A percentile compares a stretch with the other conserved stretches of the same genome.
These are phyloP conservation scores for Brassica juncea DNA, from an alignment of 345 rosid genomes.

Conservation along the genomic window DNA sequence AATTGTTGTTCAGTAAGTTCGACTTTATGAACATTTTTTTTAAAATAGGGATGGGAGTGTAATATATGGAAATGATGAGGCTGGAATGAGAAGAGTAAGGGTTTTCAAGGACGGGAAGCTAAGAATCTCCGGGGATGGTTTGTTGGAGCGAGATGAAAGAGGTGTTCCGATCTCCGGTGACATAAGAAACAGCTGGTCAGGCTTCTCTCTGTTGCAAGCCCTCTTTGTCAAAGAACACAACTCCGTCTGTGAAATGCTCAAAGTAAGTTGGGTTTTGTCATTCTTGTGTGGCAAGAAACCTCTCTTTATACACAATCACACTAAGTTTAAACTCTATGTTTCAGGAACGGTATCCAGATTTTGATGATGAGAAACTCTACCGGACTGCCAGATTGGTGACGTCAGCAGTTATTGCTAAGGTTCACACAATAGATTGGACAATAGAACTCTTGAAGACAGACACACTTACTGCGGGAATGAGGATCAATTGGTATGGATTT, in stretches of 20 bases:
- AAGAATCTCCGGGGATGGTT: slow-evolving; percentile 53
- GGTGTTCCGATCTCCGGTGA: slow-evolving; percentile 77
- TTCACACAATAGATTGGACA: slow-evolving; percentile 90
- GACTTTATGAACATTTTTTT: neutral
- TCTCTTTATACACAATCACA: neutral
- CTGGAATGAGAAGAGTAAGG: slow-evolving; percentile 67
- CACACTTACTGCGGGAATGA: slow-evolving; percentile 70
- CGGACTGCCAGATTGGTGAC: slow-evolving; percentile 69
- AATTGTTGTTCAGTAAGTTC: neutral
- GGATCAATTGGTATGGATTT: slow-evolving; percentile 73
- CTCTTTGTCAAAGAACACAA: slow-evolving; percentile 74
- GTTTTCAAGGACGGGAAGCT: slow-evolving; percentile 74
- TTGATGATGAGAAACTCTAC: slow-evolving; percentile 69
- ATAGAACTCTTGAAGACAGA: slow-evolving; percentile 71
- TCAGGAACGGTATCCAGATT: slow-evolving; percentile 52
- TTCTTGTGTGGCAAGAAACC: slow-evolving; percentile 23
- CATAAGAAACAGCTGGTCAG: slow-evolving; percentile 78
- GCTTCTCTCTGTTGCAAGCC: slow-evolving; percentile 72
- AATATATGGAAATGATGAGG: slow-evolving; percentile 68
- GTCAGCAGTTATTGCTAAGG: slow-evolving; percentile 77
- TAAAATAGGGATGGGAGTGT: slow-evolving; percentile 75
- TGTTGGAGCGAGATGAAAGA: slow-evolving; percentile 58
- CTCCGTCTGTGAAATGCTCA: slow-evolving; percentile 62
- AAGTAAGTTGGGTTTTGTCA: slow-evolving; percentile 42
- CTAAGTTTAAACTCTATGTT: neutral